Evolutionary conservation across 1,284 basidiomycete species (phyloP), one percentile per base, ranked within the genome.

Genomic region (Ustilago esculenta): DNA sequence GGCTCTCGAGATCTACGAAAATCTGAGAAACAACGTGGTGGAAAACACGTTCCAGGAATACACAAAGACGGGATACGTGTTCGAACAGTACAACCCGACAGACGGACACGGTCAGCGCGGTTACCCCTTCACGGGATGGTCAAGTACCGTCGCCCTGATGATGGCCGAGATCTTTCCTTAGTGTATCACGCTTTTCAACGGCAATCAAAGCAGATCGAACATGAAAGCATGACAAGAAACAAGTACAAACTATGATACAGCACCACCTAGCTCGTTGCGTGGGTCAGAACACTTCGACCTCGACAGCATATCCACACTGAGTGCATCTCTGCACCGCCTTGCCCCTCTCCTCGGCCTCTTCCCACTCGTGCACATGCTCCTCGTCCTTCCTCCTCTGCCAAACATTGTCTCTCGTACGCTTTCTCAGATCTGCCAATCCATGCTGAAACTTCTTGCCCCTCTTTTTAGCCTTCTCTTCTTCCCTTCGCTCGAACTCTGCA

Each of bases 21-120:
- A 91, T 69, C 84, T 97, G 56, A 86, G 93, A 47, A 85, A 85
- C 71, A 95, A 95, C 74, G 83, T 97, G 20, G 86, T 97, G 21
- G 85, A 90, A 67, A 97, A 95, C 79, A 90, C 94, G 18, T 88
- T 87, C 84, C 90, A 90, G 90, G 92, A 96, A 83, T 96, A 93
- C 81, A 85, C 91, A 75, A 87, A 90, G 24, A 96, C 93, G 1
- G 93, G 92, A 8, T 94, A 92, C 80, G 91, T 93, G 10, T 97
- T 94, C 92, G 94, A 97, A 82, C 94, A 97, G 82, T 97, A 96
- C 82, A 90, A 97, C 79, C 84, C 92, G 0, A 83, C 85, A 9
- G 91, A 88, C 10, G 94, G 94, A 12, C 87, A 91, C 76, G 94
- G 94, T 1, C 87, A 86, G 77, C 85, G 93, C 84, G 90, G 91